Base-by-base conservation (phyloP, 805 yeast genomes). In the Starmerella floricola region DNA sequence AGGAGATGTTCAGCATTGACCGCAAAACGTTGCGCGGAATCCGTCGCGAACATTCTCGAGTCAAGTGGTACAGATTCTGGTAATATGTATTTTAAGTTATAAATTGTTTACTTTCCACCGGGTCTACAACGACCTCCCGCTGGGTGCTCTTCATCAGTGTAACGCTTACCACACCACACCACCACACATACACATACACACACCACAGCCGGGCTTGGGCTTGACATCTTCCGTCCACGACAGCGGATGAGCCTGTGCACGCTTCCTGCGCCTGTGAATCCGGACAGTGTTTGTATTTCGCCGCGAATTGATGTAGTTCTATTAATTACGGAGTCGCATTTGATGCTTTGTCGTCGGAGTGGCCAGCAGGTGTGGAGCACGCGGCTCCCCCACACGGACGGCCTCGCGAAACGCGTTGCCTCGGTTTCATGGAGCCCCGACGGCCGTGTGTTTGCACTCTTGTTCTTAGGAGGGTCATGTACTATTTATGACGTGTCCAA, bases 401-500 rank as follows among this genome's bases (percentile, higher is more conserved):
- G 36, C 11, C 8, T 6, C 5, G 13, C 36, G n/a, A 13, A 28
- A 20, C 29, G 34, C 37, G 10, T 20, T 20, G 23, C 36, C 38
- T 21, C 37, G 10, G 28, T 57, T 4, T 39, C 46, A 2, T 69
- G 72, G 71, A 51, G 61, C 27, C 56, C 57, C 4, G 66, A 65
- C 46, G 71, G 72, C 3, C 50, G 52, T 42, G 30, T 40, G 60
- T 61, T 74, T 41, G 72, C 68, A 11, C 56, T 72, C 2, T 52
- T 69, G 2, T 76, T 75, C 6, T 48, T 57, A 1, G 73, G 71
- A 46, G 64, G 66, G 1, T 45, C 59, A 8, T 63, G 66, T 31
- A 63, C 67, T 39, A 55, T 74, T 1, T 69, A 69, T 41, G 70
- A 68, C 45, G 64, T 72, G 4, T 65, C 67, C 42, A 66, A 59